A percentile compares a stretch with the other conserved stretches of the same genome.
Conservation (phyloP, 352 stramenopile species). For the Phytopythium chamaehyphon region DNA sequence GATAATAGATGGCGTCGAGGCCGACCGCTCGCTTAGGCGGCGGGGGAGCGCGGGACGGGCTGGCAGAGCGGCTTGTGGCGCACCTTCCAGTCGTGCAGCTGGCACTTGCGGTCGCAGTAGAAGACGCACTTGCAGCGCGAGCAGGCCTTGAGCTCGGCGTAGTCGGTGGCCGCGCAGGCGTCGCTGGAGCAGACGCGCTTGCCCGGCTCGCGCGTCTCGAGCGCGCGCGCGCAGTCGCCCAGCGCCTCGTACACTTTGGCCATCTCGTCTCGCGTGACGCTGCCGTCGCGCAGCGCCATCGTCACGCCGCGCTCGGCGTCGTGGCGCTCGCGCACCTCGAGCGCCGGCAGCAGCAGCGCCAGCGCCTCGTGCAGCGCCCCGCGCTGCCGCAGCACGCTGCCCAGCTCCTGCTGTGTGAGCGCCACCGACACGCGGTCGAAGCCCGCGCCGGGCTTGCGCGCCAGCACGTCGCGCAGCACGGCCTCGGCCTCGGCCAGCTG, state of each 20-base stretch:
- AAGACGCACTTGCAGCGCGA: slow-evolving; percentile 65
- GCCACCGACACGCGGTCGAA: slow-evolving; percentile 61
- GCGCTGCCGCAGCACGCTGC: slow-evolving; percentile 39
- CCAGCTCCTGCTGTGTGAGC: slow-evolving; percentile 53
- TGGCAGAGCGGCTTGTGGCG: slow-evolving; percentile 51
- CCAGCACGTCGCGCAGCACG: slow-evolving; percentile 41
- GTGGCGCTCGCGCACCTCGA: slow-evolving; percentile 37
- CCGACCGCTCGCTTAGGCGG: background rate
- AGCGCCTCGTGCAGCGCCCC: slow-evolving; percentile 48
- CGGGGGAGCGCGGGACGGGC: slow-evolving; percentile 5
- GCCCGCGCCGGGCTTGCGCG: slow-evolving; percentile 35
- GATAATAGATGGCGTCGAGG: too few species aligned
- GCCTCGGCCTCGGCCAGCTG: slow-evolving; percentile 36
- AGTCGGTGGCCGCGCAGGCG: slow-evolving; percentile 44
- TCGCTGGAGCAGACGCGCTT: slow-evolving; percentile 56
- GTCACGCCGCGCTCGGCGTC: slow-evolving; percentile 26
- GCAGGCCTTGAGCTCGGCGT: slow-evolving; percentile 44
- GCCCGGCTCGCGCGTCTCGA: slow-evolving; percentile 29
- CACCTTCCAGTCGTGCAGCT: slow-evolving; percentile 63
- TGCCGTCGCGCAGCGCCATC: slow-evolving; percentile 50
- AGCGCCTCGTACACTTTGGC: slow-evolving; percentile 65
- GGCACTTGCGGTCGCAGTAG: slow-evolving; percentile 63
- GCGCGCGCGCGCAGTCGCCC: slow-evolving; percentile 42
- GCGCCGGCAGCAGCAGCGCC: slow-evolving; percentile 32
- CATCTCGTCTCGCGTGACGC: slow-evolving; percentile 66